Evolutionary conservation across 768 basidiomycete genomes (phyloP), one percentile per base, ranked within the genome.

Genomic region (Naganishia vishniacii): DNA sequence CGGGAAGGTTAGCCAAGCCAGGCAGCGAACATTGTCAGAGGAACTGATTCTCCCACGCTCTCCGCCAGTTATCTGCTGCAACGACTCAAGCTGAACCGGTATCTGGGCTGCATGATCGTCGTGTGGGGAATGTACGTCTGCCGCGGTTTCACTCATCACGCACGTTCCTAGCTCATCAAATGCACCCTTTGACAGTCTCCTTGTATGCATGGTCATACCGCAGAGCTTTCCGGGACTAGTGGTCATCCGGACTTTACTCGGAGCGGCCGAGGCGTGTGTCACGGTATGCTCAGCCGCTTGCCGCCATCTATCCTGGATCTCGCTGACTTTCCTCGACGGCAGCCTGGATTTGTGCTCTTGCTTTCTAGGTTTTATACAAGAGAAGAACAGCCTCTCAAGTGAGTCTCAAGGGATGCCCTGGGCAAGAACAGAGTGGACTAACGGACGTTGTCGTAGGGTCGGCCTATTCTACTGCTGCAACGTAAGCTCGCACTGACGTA

Each of bases 261-360:
- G 71, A 29, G 61, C 64, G 60, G 63, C 64, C n/a, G 69, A 69
- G 62, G 68, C 67, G 11, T 61, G 66, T 13, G 67, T 72, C 49
- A 72, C 71, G 11, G 62, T 63, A 31, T 25, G 62, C 40, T 12
- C 1, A 18, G 56, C 28, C 40, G 9, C n/a, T 7, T 15, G 8
- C 61, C 3, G 23, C 2, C 1, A 29, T 6, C 20, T 23, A 42
- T 44, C 26, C n/a, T n/a, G 4, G 31, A 28, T 23, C 20, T 49
- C n/a, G 15, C 7, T 15, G 8, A 37, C 23, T 13, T 48, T 29
- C 3, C 20, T 5, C 18, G 48, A 4, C 16, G 45, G 16, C 29
- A 63, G 62, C 71, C 71, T n/a, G 71, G 69, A 9, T 72, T 72
- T 49, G 67, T 72, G 15, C 53, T 72, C 15, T 64, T 72, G 40